A percentile compares a stretch with the other conserved stretches of the same genome.
Conservation (phyloP, 148 eudicot genomes). For the Spergularia marina region DNA sequence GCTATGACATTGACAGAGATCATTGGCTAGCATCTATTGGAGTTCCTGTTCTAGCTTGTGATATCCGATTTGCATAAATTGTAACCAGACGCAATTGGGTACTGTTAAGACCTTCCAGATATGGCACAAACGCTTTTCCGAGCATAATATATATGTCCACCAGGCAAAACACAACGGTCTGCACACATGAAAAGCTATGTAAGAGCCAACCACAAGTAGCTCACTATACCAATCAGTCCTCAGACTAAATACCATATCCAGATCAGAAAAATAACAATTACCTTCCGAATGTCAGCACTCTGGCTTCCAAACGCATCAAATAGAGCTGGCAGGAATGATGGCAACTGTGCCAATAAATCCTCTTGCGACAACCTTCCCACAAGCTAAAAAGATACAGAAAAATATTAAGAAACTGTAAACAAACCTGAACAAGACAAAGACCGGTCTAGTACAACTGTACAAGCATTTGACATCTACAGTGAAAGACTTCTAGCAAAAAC, state of each 20-base stretch:
- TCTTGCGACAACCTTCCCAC: conserved; percentile 87
- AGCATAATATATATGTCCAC: conserved; percentile 96
- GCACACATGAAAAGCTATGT: conserved; percentile 23
- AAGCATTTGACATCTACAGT: not conserved
- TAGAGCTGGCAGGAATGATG: conserved; percentile 87
- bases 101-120: conserved; percentile 89
- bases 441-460: not conserved
- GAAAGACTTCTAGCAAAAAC: not conserved
- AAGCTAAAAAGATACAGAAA: conserved; percentile 47
- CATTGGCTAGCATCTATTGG: conserved; percentile 56
- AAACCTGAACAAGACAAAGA: not conserved
- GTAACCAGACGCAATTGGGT: conserved; percentile 93
- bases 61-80: conserved; percentile 89
- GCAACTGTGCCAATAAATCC: conserved; percentile 75
- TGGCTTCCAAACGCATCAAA: conserved; percentile 97
- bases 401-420: not conserved
- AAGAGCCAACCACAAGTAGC: not conserved
- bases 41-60: conserved; percentile 85
- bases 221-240: not conserved
- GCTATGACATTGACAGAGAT: conserved; percentile 3
- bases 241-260: not conserved
- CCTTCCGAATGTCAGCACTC: conserved; percentile 99
- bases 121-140: conserved; percentile 88
- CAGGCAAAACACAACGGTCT: conserved; percentile 97
- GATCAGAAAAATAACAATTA: conserved; percentile 21